Evolutionary conservation across 2,329 filamentous ascomycete genomes (phyloP).

Genomic region (Akanthomyces muscarius): DNA sequence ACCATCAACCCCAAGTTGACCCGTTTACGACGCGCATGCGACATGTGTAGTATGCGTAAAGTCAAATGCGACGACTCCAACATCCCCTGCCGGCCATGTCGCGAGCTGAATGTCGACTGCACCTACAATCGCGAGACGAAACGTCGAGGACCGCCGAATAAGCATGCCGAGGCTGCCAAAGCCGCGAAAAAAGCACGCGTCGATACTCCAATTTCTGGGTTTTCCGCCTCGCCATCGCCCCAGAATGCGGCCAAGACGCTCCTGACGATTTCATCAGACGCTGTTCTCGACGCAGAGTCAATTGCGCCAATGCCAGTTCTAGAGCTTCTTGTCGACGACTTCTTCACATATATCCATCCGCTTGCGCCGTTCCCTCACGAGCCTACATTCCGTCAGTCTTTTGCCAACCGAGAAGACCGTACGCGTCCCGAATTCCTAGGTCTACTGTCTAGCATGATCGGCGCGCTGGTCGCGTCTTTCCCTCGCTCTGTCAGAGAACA

Average conservation of each 20-base stretch:
- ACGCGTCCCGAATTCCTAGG: slow-evolving; percentile 64
- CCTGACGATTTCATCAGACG: slow-evolving; percentile 41
- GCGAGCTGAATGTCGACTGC: slow-evolving; percentile 54
- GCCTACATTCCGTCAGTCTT: slow-evolving; percentile 68
- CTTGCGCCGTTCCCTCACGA: slow-evolving; percentile 75
- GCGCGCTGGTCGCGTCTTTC: slow-evolving; percentile 69
- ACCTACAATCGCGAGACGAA: slow-evolving; percentile 56
- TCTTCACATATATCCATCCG: slow-evolving; percentile 78
- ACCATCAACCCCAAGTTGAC: slow-evolving; percentile 49
- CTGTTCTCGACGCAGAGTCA: slow-evolving; percentile 57
- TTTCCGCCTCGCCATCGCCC: slow-evolving; percentile 36
- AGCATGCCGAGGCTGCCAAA: slow-evolving; percentile 53
- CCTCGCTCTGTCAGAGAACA: slow-evolving; percentile 67
- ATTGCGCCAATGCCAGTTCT: slow-evolving; percentile 68
- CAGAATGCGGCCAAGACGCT: slow-evolving; percentile 47
- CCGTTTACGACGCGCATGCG: slow-evolving; percentile 54
- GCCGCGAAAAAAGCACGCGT: slow-evolving; percentile 46
- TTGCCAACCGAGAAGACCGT: slow-evolving; percentile 62
- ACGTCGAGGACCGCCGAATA: slow-evolving; percentile 56
- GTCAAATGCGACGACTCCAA: slow-evolving; percentile 57
- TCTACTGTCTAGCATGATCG: slow-evolving; percentile 70
- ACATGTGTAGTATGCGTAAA: slow-evolving; percentile 59
- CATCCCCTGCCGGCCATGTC: slow-evolving; percentile 54
- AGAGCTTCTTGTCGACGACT: slow-evolving; percentile 70
- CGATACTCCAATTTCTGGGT: slow-evolving; percentile 27